phyloP scores from a whole-genome alignment of 345 rosid genomes.

The Populus tremula region DNA sequence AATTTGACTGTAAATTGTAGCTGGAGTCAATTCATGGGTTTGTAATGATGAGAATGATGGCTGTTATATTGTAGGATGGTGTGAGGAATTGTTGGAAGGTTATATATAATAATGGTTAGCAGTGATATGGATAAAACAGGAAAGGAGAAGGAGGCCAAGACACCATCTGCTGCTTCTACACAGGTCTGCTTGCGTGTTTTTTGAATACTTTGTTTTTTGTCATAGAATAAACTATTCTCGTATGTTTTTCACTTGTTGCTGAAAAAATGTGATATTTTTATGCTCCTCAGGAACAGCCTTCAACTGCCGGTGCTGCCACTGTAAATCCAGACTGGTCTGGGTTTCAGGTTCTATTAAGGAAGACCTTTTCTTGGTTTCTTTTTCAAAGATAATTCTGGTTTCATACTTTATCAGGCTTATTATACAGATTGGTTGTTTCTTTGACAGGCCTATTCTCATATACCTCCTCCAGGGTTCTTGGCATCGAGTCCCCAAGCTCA shows the following conservation, averaged over 20 bases:
- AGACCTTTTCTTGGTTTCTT: background rate
- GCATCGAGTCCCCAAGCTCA: slow-evolving; percentile 97
- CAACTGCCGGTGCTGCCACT: slow-evolving; percentile 49
- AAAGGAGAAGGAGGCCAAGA: slow-evolving; percentile 69
- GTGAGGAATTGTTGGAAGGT: slow-evolving; percentile 25
- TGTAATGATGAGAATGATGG: background rate
- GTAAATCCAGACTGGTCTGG: slow-evolving; percentile 94
- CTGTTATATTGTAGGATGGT: slow-evolving; percentile 43
- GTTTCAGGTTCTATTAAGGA: slow-evolving; percentile 65
- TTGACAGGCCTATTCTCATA: slow-evolving; percentile 80
- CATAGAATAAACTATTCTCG: slow-evolving; percentile 4
- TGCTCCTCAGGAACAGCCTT: slow-evolving; percentile 63
- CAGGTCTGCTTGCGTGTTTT: slow-evolving; percentile 51
- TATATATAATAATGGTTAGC: slow-evolving; percentile 54
- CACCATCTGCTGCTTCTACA: slow-evolving; percentile 48
- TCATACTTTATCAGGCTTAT: slow-evolving; percentile 19
- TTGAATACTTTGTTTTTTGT: slow-evolving; percentile 8
- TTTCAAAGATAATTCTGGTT: background rate
- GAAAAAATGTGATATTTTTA: background rate
- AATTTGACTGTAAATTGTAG: background rate
- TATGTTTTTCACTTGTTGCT: background rate
- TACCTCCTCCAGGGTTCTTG: slow-evolving; percentile 92
- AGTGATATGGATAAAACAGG: slow-evolving; percentile 61
- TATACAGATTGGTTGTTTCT: slow-evolving; percentile 19
- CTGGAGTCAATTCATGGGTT: background rate